A percentile compares a stretch with the other conserved stretches of the same genome.
phyloP scores from a whole-genome alignment of 1,139 yeast species.

The Yamadazyma songkhlaensis region DNA sequence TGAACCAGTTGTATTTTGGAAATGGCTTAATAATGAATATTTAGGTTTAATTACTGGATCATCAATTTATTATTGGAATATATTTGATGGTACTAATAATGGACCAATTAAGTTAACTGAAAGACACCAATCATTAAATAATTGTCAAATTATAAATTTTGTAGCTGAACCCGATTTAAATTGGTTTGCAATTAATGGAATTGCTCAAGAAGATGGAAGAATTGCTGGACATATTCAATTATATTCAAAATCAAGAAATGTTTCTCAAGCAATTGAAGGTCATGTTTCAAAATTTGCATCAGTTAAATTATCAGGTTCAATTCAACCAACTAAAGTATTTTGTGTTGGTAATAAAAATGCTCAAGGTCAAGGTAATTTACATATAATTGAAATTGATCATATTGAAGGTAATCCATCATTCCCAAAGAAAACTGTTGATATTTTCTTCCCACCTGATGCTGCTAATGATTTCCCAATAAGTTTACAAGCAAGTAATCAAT shows the following conservation, averaged over 20 bases:
- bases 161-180: constrained; percentile 76
- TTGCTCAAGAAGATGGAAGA: constrained; percentile 91
- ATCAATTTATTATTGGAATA: constrained; percentile 75
- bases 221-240: constrained; percentile 97
- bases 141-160: constrained; percentile 88
- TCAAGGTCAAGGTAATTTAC: constrained; percentile 82
- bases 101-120: constrained; percentile 80
- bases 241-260: constrained; percentile 81
- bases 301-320: constrained; percentile 69
- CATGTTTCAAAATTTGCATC: constrained; percentile 91
- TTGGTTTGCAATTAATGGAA: constrained; percentile 96
- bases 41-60: constrained; percentile 85
- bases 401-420: constrained; percentile 82
- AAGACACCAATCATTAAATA: constrained; percentile 76
- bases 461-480: constrained; percentile 95
- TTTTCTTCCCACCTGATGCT: constrained; percentile 97
- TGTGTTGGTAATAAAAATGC: constrained; percentile 87
- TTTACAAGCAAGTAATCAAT: constrained; percentile 79
- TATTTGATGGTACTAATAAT: constrained; percentile 74
- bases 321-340: constrained; percentile 79
- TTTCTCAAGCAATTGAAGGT: constrained; percentile 97
- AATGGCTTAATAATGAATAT: constrained; percentile 74
- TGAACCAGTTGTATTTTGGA: constrained; percentile 94
- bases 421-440: constrained; percentile 86
- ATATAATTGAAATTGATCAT: constrained; percentile 95